Conservation (phyloP, 306 rosid species). For the Ziziphus jujuba region DNA sequence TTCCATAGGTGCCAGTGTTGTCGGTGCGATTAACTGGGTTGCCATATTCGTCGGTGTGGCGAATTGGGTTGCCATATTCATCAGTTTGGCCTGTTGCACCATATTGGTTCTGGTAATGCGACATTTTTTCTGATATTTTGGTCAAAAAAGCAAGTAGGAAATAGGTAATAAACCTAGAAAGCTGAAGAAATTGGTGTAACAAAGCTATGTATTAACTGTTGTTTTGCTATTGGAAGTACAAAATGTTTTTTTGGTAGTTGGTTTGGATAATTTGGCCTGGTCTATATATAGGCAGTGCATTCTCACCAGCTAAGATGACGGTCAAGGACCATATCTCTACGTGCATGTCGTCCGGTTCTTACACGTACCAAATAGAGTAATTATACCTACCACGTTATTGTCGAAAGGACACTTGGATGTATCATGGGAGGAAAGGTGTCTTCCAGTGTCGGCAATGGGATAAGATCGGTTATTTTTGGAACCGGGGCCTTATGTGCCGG, state of each 20-base stretch:
- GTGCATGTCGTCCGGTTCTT: background rate
- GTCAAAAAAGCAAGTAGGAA: background rate
- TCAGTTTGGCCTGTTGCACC: slow-evolving; percentile 19
- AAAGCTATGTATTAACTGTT: no score
- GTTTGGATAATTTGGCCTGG: background rate
- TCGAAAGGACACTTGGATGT: background rate
- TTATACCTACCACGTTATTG: background rate
- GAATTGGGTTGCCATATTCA: slow-evolving; percentile 14
- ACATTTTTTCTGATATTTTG: slow-evolving; percentile 20
- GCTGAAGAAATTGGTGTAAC: no score
- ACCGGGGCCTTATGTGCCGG: background rate
- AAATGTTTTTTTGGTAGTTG: background rate
- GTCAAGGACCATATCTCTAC: background rate
- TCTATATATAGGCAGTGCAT: background rate
- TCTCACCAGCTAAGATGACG: background rate
- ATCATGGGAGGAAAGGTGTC: background rate
- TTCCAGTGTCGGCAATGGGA: background rate
- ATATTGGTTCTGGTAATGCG: slow-evolving; percentile 19
- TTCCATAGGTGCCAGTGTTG: background rate
- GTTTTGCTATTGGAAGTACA: background rate
- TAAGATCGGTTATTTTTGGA: background rate
- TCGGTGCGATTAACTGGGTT: slow-evolving; percentile 16
- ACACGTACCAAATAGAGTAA: background rate
- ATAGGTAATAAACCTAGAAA: no score
- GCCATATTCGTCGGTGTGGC: slow-evolving; percentile 30